Conservation (phyloP, 176 grass and related monocot genomes). For the Aegilops umbellulata region DNA sequence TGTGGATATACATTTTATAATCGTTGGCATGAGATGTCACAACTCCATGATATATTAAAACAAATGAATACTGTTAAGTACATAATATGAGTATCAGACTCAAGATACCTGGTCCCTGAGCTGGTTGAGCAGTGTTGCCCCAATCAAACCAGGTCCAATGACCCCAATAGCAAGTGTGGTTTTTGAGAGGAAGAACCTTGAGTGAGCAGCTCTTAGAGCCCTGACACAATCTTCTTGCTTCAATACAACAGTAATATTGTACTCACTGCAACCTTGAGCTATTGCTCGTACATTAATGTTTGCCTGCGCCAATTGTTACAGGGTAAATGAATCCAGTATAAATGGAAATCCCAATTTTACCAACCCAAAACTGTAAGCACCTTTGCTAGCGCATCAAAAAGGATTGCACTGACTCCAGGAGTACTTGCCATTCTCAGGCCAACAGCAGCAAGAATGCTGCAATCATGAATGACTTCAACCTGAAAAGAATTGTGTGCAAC, state of each 20-base stretch:
- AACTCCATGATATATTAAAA: constrained; percentile 23
- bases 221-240: constrained; percentile 97
- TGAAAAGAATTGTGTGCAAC: constrained; percentile 38
- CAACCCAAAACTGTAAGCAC: constrained; percentile 32
- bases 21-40: neutral
- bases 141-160: constrained; percentile 94
- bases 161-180: constrained; percentile 88
- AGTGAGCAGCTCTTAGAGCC: constrained; percentile 84
- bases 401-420: constrained; percentile 93
- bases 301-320: constrained; percentile 53
- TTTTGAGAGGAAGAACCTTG: constrained; percentile 91
- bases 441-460: constrained; percentile 97
- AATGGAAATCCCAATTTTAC: constrained; percentile 23
- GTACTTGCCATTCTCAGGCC: constrained; percentile 96
- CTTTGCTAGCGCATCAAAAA: constrained; percentile 99
- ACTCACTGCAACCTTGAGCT: constrained; percentile 98
- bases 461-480: constrained; percentile 88
- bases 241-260: constrained; percentile 96
- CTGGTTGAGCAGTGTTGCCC: constrained; percentile 84
- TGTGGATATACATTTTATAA: neutral
- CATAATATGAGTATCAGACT: neutral
- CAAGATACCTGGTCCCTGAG: constrained; percentile 86
- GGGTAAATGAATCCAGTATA: constrained; percentile 1
- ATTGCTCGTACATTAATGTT: constrained; percentile 98
- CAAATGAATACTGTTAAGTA: neutral